Evolutionary conservation across 176 grass and related monocot species (phyloP).

Genomic region (Hsuehochloa calcarea): DNA sequence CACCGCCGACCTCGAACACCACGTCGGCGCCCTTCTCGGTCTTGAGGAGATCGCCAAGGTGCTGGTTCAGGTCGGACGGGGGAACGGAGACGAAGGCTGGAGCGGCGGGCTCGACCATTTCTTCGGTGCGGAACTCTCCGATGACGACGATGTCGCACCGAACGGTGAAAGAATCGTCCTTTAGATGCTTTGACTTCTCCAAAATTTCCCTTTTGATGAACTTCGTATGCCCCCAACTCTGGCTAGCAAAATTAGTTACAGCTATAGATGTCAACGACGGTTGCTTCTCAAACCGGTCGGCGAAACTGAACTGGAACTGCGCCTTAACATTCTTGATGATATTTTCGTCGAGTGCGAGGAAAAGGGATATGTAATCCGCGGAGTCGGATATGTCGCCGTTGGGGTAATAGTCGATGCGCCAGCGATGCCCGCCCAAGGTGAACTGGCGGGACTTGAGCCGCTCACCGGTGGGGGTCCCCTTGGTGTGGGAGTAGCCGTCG

Average conservation of each 20-base stretch:
- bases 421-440: background rate
- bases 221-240: too few species aligned
- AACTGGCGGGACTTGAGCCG: background rate
- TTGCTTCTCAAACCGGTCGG: too few species aligned
- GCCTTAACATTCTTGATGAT: background rate
- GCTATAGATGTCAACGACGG: too few species aligned
- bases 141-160: background rate
- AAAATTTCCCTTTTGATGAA: too few species aligned
- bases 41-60: background rate
- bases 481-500: background rate
- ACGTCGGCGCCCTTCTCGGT: background rate
- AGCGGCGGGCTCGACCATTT: fast-evolving
- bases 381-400: background rate
- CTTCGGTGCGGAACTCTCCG: background rate
- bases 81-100: background rate
- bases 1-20: background rate
- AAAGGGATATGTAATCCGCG: background rate
- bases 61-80: background rate
- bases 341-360: background rate
- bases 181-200: too few species aligned
- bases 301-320: too few species aligned
- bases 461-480: background rate
- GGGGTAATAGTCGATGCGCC: background rate
- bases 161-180: too few species aligned
- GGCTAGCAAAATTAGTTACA: too few species aligned